Conservation (phyloP, 768 basidiomycete genomes). For the Leccinum rimulosum region DNA sequence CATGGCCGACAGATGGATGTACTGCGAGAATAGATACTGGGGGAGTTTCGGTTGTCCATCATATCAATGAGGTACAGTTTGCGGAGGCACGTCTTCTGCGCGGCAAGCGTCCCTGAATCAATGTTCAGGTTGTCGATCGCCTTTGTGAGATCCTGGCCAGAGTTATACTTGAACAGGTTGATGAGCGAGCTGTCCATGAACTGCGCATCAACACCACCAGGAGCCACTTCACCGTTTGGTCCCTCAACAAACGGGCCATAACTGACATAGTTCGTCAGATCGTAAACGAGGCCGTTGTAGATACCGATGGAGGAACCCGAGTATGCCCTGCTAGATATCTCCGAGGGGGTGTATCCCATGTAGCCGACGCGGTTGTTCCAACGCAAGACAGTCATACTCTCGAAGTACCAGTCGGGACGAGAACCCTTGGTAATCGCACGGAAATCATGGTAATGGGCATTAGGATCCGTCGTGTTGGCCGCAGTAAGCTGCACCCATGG, state of each 20-base stretch:
- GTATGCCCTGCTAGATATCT: conserved; percentile 68
- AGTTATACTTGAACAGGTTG: conserved; percentile 67
- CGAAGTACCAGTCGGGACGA: conserved; percentile 97
- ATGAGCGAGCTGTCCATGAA: conserved; percentile 77
- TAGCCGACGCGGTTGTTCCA: conserved; percentile 88
- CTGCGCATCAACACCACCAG: conserved; percentile 40
- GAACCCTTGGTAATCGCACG: conserved; percentile 84
- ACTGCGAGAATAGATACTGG: conserved; percentile 88
- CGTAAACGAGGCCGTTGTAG: conserved; percentile 86
- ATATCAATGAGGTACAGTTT: conserved; percentile 92
- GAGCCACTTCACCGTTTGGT: conserved; percentile 48
- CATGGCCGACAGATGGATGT: conserved; percentile 86
- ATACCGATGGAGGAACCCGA: conserved; percentile 69
- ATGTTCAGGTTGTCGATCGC: conserved; percentile 60
- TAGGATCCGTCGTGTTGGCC: conserved; percentile 70
- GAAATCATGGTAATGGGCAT: conserved; percentile 94
- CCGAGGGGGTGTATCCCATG: conserved; percentile 75
- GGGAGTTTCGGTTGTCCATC: conserved; percentile 90
- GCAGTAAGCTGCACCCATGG: conserved; percentile 80
- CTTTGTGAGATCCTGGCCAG: conserved; percentile 83
- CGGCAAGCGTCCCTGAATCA: conserved; percentile 53
- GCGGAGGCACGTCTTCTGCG: conserved; percentile 85
- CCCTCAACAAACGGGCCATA: conserved; percentile 57
- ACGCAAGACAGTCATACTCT: conserved; percentile 91
- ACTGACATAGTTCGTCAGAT: conserved; percentile 76